phyloP scores from a whole-genome alignment of 179 eudicot species.

The Beta lomatogona region DNA sequence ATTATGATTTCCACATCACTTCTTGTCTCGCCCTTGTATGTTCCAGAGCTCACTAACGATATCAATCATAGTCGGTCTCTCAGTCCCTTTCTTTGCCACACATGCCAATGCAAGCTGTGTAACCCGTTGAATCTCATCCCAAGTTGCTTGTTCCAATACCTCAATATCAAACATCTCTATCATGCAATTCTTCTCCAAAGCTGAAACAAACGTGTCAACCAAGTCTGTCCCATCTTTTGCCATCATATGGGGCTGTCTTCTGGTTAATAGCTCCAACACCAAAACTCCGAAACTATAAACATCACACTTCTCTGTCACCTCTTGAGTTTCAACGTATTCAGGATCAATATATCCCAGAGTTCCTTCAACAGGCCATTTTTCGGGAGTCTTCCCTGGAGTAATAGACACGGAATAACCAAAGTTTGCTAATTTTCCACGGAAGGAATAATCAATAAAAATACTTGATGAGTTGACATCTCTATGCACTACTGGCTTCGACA shows the following conservation, averaged over 20 bases:
- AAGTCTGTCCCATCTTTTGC: slow-evolving; percentile 13
- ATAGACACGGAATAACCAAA: slow-evolving; percentile 18
- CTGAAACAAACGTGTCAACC: slow-evolving; percentile 25
- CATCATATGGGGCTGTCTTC: slow-evolving; percentile 11
- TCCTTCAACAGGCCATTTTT: slow-evolving; percentile 24
- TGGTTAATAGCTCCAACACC: slow-evolving; percentile 28
- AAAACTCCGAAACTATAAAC: slow-evolving; percentile 32
- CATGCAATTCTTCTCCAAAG: slow-evolving; percentile 12
- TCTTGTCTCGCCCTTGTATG: slow-evolving; percentile 13
- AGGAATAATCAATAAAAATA: slow-evolving; percentile 22
- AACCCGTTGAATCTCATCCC: slow-evolving; percentile 16
- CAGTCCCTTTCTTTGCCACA: slow-evolving; percentile 25
- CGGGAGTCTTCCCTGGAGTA: slow-evolving; percentile 15
- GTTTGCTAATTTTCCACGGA: slow-evolving; percentile 17
- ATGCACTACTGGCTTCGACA: slow-evolving; percentile 28
- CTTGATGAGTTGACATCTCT: slow-evolving; percentile 5
- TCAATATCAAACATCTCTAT: slow-evolving; percentile 16
- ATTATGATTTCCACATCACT: background rate
- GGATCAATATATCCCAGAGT: slow-evolving; percentile 26
- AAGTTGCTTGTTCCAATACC: slow-evolving; percentile 6
- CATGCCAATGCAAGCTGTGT: slow-evolving; percentile 21
- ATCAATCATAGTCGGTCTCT: slow-evolving; percentile 24
- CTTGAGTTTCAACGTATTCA: slow-evolving; percentile 7
- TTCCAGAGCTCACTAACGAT: slow-evolving; percentile 28
- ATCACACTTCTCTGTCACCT: slow-evolving; percentile 32